These are phyloP conservation scores for Populus alba DNA, from an alignment of 345 rosid genomes.

Conservation along the genomic window DNA sequence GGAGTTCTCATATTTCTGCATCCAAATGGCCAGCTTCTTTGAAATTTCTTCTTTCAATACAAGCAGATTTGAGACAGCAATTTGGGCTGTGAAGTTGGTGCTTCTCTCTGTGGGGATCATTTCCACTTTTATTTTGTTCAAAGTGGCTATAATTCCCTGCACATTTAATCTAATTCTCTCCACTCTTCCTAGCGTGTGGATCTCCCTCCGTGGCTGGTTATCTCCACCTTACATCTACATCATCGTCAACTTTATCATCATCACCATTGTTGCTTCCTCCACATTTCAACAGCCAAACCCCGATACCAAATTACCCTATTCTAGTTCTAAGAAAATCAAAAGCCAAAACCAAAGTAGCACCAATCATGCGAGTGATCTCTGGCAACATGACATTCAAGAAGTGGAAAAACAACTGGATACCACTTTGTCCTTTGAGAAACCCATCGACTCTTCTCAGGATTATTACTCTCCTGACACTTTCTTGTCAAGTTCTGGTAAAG, in stretches of 20 bases:
- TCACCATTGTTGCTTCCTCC: constrained; percentile 44
- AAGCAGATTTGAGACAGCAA: constrained; percentile 20
- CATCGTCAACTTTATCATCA: constrained; percentile 45
- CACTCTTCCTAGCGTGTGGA: constrained; percentile 29
- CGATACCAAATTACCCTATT: not conserved
- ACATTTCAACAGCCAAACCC: constrained; percentile 16
- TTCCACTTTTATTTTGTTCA: constrained; percentile 36
- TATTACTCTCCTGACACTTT: not conserved
- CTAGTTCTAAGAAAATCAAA: not conserved
- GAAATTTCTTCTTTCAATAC: not conserved
- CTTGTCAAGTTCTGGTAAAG: not conserved
- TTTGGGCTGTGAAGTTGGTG: constrained; percentile 33
- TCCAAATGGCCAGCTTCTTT: constrained; percentile 26
- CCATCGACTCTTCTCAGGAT: constrained; percentile 1
- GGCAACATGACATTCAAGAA: not conserved
- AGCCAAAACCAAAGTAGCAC: not conserved
- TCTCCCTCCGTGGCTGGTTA: constrained; percentile 27
- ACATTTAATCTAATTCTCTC: constrained; percentile 20
- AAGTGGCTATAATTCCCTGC: constrained; percentile 36
- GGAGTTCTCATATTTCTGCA: not conserved
- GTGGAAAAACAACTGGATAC: constrained; percentile 8
- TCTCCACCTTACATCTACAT: constrained; percentile 53
- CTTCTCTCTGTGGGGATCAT: constrained; percentile 31
- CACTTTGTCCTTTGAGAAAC: not conserved
- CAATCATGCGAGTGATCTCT: not conserved